A percentile compares a stretch with the other conserved stretches of the same genome.
Conservation (phyloP, 768 basidiomycete species). For the Collybiopsis confluens region DNA sequence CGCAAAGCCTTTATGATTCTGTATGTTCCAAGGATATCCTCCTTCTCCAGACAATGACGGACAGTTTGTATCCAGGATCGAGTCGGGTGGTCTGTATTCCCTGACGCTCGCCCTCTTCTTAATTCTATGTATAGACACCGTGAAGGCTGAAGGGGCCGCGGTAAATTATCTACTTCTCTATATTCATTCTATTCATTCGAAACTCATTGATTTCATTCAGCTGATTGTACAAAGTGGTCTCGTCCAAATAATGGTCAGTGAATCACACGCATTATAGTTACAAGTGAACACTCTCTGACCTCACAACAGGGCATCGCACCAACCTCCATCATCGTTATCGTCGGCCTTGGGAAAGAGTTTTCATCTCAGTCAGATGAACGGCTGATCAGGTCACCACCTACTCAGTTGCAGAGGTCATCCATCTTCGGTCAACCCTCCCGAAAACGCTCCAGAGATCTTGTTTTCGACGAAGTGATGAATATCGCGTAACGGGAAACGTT, state of each 20-base stretch:
- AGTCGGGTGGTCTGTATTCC: neutral
- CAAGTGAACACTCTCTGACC: neutral
- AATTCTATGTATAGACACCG: neutral
- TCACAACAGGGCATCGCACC: neutral
- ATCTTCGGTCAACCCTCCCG: neutral
- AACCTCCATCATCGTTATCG: neutral
- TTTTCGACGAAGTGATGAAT: neutral
- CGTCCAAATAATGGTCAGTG: slow-evolving; percentile 1
- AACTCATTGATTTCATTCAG: neutral
- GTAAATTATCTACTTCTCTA: neutral
- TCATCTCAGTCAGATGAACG: neutral
- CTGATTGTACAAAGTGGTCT: neutral
- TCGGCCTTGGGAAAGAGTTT: neutral
- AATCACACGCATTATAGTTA: neutral
- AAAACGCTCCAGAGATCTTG: neutral
- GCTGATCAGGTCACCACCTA: neutral
- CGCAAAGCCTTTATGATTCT: neutral
- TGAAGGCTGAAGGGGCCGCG: neutral
- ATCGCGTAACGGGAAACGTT: neutral
- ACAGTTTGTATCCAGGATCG: neutral
- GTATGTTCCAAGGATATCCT: neutral
- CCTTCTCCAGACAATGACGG: neutral
- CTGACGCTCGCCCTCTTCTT: neutral
- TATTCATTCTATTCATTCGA: neutral
- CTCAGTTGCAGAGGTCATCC: neutral